A percentile compares a stretch with the other conserved stretches of the same genome.
These are phyloP conservation scores for Phaseolus lunatus DNA, from an alignment of 306 rosid species.

Conservation along the genomic window DNA sequence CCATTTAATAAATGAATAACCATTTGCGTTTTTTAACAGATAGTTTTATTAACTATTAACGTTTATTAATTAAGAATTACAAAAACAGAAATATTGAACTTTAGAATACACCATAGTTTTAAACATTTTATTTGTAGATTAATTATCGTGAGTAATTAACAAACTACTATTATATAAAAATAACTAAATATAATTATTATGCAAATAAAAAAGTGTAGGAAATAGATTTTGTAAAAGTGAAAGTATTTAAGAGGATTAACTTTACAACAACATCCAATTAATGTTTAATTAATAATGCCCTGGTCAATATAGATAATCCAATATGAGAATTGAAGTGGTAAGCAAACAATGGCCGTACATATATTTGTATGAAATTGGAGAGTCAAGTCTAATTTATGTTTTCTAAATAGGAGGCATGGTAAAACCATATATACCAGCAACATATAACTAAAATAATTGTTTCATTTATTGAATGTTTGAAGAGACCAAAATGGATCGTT, in stretches of 20 bases:
- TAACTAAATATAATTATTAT: too few relatives aligned
- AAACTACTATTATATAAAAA: too few relatives aligned
- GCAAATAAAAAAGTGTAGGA: neutral
- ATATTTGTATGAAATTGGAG: conserved; percentile 10
- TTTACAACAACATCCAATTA: neutral
- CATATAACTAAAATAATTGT: neutral
- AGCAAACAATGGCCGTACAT: neutral
- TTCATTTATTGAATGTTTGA: conserved; percentile 13
- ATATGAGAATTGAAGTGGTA: neutral
- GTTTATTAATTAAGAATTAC: too few relatives aligned
- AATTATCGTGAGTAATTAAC: too few relatives aligned
- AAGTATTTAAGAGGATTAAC: neutral
- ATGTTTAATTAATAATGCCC: conserved; percentile 6
- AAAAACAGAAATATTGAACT: too few relatives aligned
- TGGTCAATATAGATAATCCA: conserved; percentile 13
- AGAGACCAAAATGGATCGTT: conserved; percentile 12
- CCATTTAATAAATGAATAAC: too few relatives aligned
- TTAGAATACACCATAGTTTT: too few relatives aligned
- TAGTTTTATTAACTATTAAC: too few relatives aligned
- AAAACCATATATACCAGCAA: neutral
- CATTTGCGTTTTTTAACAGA: too few relatives aligned
- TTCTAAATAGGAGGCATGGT: conserved; percentile 40
- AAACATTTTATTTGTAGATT: too few relatives aligned
- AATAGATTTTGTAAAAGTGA: conserved; percentile 1
- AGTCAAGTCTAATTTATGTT: conserved; percentile 35